Base-by-base conservation (phyloP, 768 basidiomycete genomes). In the Suillus paluster region DNA sequence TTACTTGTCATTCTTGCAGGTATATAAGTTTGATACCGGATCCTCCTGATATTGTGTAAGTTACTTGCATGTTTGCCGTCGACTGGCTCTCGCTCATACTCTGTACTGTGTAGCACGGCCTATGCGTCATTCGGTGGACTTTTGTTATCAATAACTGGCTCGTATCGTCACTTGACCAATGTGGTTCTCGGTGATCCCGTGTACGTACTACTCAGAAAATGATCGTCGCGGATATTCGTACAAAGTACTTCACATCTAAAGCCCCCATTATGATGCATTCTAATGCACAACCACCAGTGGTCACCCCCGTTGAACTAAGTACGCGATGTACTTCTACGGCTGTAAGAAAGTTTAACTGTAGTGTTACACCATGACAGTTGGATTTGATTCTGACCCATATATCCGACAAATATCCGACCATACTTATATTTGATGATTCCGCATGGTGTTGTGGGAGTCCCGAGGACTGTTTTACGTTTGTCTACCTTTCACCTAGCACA, bases 41-140 rank as follows among this genome's bases (percentile, higher is more conserved):
- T 50, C 30, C 5, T 30, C 49, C 17, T n/a, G 49, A 50, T 68
- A 86, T 88, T 69, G 95, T 96, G 94, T 96, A 80, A 66, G 91
- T 80, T 42, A 15, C 33, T 39, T 54, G 25, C 25, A 45, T 53
- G 17, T 34, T 57, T 55, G 23, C 55, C 58, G 59, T 50, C 14
- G 33, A 52, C 58, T 61, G 8, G 61, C 33, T 25, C 21, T 39
- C 46, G 46, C 49, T 30, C 30, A 58, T 45, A 45, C 10, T n/a
- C n/a, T n/a, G 30, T 27, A 48, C 21, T 39, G 19, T 10, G 49
- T 68, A 98, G 96, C 54, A 97, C 95, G 30, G 97, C 90, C 21
- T 99, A 98, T 75, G 90, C 91, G 45, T 98, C 97, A 10, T 99
- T 97, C 63, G 97, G 97, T 45, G 97, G 97, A 21, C 83, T 99